phyloP scores from a whole-genome alignment of 1,284 basidiomycete genomes.

The Athelia psychrophila region DNA sequence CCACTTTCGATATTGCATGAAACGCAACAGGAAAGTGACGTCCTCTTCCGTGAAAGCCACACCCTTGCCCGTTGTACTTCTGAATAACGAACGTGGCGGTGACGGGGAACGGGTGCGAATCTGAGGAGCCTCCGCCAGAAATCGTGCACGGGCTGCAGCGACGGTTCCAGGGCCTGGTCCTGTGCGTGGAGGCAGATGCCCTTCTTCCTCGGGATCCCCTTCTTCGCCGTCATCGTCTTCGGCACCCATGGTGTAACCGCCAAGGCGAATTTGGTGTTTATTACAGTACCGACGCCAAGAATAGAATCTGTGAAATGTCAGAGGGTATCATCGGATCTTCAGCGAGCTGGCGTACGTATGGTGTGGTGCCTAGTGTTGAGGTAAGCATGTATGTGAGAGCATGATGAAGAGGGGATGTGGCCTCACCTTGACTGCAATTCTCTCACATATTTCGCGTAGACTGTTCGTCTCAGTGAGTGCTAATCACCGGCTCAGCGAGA shows the following conservation, averaged over 20 bases:
- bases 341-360: conserved; percentile 57
- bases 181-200: conserved; percentile 27
- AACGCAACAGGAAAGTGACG: conserved; percentile 67
- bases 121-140: conserved; percentile 32
- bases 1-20: conserved; percentile 70
- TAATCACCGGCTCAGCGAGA: not conserved
- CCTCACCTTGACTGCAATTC: conserved; percentile 72
- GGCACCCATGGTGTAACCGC: conserved; percentile 73
- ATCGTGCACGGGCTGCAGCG: conserved; percentile 40
- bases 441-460: conserved; percentile 78
- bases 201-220: conserved; percentile 36
- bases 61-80: conserved; percentile 83
- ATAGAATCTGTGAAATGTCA: conserved; percentile 57
- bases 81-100: conserved; percentile 69
- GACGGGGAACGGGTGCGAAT: conserved; percentile 66
- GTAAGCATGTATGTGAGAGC: conserved; percentile 2
- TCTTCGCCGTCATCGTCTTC: conserved; percentile 44
- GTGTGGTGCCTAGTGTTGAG: conserved; percentile 61
- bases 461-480: conserved; percentile 36
- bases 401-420: conserved; percentile 6
- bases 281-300: conserved; percentile 87
- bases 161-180: conserved; percentile 44
- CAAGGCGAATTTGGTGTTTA: conserved; percentile 80
- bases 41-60: conserved; percentile 83
- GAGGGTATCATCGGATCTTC: not conserved